Percentiles rank a stretch among this genome's conserved stretches.
These are phyloP conservation scores for Rossbeevera mucosa DNA, from an alignment of 768 basidiomycete species.

Conservation along the genomic window DNA sequence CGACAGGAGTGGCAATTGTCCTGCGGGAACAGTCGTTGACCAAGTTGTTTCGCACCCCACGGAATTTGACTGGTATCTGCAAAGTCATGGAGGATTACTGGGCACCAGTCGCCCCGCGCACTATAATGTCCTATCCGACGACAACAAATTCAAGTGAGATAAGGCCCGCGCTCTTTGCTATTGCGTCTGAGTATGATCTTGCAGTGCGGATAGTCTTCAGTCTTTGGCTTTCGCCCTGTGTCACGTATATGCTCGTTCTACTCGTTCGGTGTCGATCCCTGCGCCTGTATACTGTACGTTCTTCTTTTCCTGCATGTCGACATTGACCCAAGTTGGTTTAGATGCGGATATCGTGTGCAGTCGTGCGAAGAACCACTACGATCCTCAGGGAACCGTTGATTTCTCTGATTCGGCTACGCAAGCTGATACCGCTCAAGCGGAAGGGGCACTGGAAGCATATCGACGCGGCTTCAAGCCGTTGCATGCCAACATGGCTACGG, in stretches of 20 bases:
- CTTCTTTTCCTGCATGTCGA: neutral
- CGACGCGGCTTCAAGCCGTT: conserved; percentile 52
- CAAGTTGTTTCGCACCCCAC: conserved; percentile 62
- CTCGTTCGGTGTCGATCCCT: conserved; percentile 77
- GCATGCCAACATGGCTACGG: conserved; percentile 42
- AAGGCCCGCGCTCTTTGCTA: neutral
- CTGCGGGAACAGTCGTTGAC: conserved; percentile 77
- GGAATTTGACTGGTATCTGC: conserved; percentile 76
- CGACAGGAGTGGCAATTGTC: conserved; percentile 69
- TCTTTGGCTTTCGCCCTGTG: conserved; percentile 69
- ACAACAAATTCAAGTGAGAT: conserved; percentile 56
- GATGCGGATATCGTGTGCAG: conserved; percentile 77
- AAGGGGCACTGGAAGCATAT: conserved; percentile 45
- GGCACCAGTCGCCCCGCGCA: conserved; percentile 72
- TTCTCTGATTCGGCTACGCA: conserved; percentile 58
- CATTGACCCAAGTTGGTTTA: conserved; percentile 23
- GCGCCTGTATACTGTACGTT: conserved; percentile 76
- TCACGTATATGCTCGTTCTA: conserved; percentile 77
- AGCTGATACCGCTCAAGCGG: conserved; percentile 37
- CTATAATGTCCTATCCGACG: conserved; percentile 42
- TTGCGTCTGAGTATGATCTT: conserved; percentile 7
- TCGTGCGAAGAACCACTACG: conserved; percentile 77
- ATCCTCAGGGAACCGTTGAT: conserved; percentile 54
- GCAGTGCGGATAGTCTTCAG: conserved; percentile 64
- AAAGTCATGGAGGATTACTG: conserved; percentile 70